A percentile compares a stretch with the other conserved stretches of the same genome.
These are phyloP conservation scores for Hypoxylon sp. DNA, from an alignment of 2,329 filamentous ascomycete species.

Conservation along the genomic window DNA sequence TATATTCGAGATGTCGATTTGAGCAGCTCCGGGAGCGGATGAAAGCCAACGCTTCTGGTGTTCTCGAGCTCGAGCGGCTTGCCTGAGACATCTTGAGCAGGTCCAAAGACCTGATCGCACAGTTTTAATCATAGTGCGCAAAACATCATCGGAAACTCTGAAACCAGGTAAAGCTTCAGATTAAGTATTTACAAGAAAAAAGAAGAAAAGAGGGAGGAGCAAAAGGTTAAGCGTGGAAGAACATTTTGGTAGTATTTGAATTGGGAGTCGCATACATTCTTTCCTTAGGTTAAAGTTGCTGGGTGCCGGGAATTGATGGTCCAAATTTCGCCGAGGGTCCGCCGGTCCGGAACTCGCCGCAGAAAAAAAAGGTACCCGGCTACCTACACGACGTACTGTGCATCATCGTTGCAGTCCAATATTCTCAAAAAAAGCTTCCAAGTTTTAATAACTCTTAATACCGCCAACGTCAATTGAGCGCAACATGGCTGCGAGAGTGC, in stretches of 20 bases:
- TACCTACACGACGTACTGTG: slow-evolving; percentile 16
- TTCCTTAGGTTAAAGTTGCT: slow-evolving; percentile 3
- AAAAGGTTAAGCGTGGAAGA: neutral
- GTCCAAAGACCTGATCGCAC: slow-evolving; percentile 68
- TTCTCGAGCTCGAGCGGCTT: slow-evolving; percentile 54
- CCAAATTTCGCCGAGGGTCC: slow-evolving; percentile 42
- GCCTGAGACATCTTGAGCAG: slow-evolving; percentile 71
- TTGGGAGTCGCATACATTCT: neutral
- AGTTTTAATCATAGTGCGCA: slow-evolving; percentile 58
- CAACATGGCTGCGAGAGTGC: slow-evolving; percentile 73
- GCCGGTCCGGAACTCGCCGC: slow-evolving; percentile 51
- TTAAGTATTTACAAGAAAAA: slow-evolving; percentile 16
- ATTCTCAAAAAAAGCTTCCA: slow-evolving; percentile 33
- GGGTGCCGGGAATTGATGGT: slow-evolving; percentile 25
- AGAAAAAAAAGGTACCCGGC: slow-evolving; percentile 37
- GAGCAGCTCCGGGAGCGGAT: slow-evolving; percentile 58
- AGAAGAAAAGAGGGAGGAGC: neutral
- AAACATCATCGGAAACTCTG: slow-evolving; percentile 39
- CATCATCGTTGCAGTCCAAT: slow-evolving; percentile 39
- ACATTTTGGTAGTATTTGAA: slow-evolving; percentile 5
- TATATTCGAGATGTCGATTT: slow-evolving; percentile 49
- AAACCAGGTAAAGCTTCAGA: slow-evolving; percentile 12
- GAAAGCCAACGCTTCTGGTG: slow-evolving; percentile 60
- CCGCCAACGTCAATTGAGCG: slow-evolving; percentile 62
- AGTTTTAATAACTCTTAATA: slow-evolving; percentile 28